These are phyloP conservation scores for Fusarium ramigenum DNA, from an alignment of 2,329 filamentous ascomycete species.

Conservation along the genomic window DNA sequence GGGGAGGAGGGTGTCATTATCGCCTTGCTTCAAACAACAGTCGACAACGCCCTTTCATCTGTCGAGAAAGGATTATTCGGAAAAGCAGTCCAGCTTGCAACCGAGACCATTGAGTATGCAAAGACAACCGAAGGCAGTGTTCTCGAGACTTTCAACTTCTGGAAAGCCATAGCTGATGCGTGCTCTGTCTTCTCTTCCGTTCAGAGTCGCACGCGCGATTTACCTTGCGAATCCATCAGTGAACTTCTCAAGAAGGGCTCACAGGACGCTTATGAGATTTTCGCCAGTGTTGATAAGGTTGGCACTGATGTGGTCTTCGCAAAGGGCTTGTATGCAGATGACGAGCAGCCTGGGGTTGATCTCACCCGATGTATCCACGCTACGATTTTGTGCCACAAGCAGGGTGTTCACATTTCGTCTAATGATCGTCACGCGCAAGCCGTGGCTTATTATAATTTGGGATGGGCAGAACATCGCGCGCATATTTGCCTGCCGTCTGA, in stretches of 20 bases:
- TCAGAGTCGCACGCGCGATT: constrained; percentile 70
- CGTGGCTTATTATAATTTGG: constrained; percentile 96
- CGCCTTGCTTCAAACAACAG: constrained; percentile 85
- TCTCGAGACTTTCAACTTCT: constrained; percentile 86
- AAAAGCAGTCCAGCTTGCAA: constrained; percentile 77
- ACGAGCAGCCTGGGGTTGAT: constrained; percentile 59
- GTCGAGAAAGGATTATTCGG: constrained; percentile 88
- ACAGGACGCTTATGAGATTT: constrained; percentile 65
- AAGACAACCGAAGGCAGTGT: constrained; percentile 67
- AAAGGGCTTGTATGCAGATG: constrained; percentile 55
- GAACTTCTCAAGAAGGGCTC: constrained; percentile 66
- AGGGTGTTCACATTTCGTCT: constrained; percentile 77
- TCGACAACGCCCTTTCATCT: constrained; percentile 81
- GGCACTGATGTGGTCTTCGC: constrained; percentile 57
- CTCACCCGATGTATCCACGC: constrained; percentile 72
- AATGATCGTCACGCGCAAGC: constrained; percentile 87
- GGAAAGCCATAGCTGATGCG: constrained; percentile 92
- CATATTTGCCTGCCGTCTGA: constrained; percentile 70
- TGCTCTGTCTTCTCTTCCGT: constrained; percentile 85
- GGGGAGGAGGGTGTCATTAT: constrained; percentile 88
- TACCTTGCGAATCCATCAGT: constrained; percentile 68
- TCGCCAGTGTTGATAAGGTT: constrained; percentile 76
- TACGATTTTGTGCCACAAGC: constrained; percentile 86
- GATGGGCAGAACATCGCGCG: constrained; percentile 89
- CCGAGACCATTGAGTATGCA: constrained; percentile 75